Percentiles rank a stretch among this genome's conserved stretches.
phyloP scores from a whole-genome alignment of 768 basidiomycete genomes.

The Lyophyllum shimeji region DNA sequence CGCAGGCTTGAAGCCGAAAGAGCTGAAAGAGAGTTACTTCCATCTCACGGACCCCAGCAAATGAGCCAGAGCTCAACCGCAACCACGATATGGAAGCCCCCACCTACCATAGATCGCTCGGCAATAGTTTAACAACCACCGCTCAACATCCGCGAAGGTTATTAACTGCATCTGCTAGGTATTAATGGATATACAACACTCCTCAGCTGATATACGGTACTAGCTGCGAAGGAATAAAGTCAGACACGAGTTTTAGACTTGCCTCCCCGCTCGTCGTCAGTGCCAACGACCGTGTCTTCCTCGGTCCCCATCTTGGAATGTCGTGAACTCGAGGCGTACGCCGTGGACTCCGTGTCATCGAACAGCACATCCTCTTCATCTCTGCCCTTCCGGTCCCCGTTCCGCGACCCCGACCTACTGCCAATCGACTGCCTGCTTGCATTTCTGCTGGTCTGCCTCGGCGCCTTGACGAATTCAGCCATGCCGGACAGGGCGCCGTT shows the following conservation, averaged over 20 bases:
- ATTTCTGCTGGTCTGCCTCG: constrained; percentile 23
- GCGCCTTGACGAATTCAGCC: constrained; percentile 64
- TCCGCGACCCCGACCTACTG: constrained; percentile 19
- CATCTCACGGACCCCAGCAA: constrained; percentile 2
- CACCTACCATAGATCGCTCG: neutral
- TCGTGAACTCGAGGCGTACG: constrained; percentile 38
- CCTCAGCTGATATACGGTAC: neutral
- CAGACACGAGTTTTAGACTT: constrained; percentile 13
- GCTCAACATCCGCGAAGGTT: constrained; percentile 1
- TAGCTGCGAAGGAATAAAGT: neutral
- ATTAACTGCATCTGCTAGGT: constrained; percentile 4
- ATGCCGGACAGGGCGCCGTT: constrained; percentile 50
- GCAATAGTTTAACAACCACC: neutral
- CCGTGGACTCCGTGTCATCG: constrained; percentile 54
- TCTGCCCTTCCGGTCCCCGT: constrained; percentile 30
- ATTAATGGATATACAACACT: constrained; percentile 15
- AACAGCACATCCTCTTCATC: constrained; percentile 59
- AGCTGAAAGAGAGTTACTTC: constrained; percentile 5
- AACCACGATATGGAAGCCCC: constrained; percentile 1
- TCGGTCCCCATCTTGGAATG: constrained; percentile 47
- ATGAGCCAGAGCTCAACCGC: constrained; percentile 4
- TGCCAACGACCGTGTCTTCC: constrained; percentile 33
- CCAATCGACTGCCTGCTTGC: constrained; percentile 11
- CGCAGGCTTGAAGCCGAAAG: constrained; percentile 22
- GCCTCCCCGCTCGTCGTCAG: constrained; percentile 36